A percentile compares a stretch with the other conserved stretches of the same genome.
phyloP scores from a whole-genome alignment of 371 early-diverging fungal genomes.

The Mortierella sp. region DNA sequence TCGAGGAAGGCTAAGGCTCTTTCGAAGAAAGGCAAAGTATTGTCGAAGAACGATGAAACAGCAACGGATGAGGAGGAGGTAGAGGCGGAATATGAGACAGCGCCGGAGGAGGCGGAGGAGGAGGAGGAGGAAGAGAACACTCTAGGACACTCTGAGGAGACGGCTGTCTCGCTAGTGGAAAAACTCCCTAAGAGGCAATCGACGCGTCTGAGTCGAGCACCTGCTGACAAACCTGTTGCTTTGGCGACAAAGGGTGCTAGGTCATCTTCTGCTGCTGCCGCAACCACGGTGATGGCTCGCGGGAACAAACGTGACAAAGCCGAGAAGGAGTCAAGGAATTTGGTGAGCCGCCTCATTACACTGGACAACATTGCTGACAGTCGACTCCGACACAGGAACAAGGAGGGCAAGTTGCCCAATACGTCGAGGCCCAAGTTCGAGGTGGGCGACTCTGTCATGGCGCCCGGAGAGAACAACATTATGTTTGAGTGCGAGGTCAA shows the following conservation, averaged over 20 bases:
- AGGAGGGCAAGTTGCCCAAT: slow-evolving; percentile 15
- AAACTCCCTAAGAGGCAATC: not conserved
- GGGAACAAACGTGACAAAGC: not conserved
- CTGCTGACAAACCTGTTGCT: not conserved
- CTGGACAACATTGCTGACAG: not conserved
- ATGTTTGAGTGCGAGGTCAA: slow-evolving; percentile 14
- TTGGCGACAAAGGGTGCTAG: too few relatives aligned
- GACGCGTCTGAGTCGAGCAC: not conserved
- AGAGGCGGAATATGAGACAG: too few relatives aligned
- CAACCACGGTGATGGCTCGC: not conserved
- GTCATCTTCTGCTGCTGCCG: not conserved
- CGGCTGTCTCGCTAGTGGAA: not conserved
- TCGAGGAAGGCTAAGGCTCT: too few relatives aligned
- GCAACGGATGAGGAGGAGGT: too few relatives aligned
- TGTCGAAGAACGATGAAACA: too few relatives aligned
- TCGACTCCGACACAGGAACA: not conserved
- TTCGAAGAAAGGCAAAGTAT: too few relatives aligned
- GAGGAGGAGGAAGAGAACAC: too few relatives aligned
- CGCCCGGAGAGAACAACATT: slow-evolving; percentile 23
- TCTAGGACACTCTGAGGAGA: not conserved
- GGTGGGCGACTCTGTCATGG: slow-evolving; percentile 21
- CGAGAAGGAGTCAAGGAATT: not conserved
- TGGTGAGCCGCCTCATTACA: not conserved
- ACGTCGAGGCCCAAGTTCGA: slow-evolving; percentile 23
- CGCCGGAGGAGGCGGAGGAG: too few relatives aligned